Base-by-base conservation (phyloP, 2,329 filamentous ascomycete species). In the Exophiala oligosperma region DNA sequence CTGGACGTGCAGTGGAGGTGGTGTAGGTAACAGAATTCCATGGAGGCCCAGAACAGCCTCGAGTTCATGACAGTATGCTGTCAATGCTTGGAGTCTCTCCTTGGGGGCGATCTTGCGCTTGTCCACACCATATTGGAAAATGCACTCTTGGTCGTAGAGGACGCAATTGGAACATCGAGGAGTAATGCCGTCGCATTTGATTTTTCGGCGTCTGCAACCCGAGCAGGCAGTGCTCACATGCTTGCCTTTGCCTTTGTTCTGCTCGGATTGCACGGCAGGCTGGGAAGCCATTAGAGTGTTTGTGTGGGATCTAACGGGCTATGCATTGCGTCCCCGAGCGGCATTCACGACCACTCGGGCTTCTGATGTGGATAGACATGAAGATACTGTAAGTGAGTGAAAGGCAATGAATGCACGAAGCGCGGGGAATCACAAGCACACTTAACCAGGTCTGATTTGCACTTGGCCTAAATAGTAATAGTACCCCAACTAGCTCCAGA, bases 121-220 rank as follows among this genome's bases (percentile, higher is more conserved):
- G 24, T 61, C 59, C 9, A 57, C 37, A 17, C 54, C 59, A 41
- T 61, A 54, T 38, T 57, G 54, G 55, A 57, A 61, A 23, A 61
- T 54, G 38, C 66, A 62, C 32, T 54, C 46, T 35, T 59, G 60
- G 17, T 29, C 49, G 49, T 59, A 59, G 3, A 62, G 53, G 9
- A 57, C 44, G 40, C 66, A 68, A 40, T 67, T 68, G 12, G 59
- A 61, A 48, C 65, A 68, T 21, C 57, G 56, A n/a, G 66, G 65
- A 21, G 52, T 60, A 24, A 57, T 60, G 43, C 65, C 65, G 51
- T 68, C 66, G 38, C 66, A 68, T 51, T 66, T 67, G 43, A 66
- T 64, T 47, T 68, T 68, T 26, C 64, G 57, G 7, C 60, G 54
- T n/a, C 66, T 52, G 52, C 66, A 68, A 21, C 56, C 58, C n/a